Base-by-base conservation (phyloP, 176 grass and related monocot species). In the Otatea glauca region DNA sequence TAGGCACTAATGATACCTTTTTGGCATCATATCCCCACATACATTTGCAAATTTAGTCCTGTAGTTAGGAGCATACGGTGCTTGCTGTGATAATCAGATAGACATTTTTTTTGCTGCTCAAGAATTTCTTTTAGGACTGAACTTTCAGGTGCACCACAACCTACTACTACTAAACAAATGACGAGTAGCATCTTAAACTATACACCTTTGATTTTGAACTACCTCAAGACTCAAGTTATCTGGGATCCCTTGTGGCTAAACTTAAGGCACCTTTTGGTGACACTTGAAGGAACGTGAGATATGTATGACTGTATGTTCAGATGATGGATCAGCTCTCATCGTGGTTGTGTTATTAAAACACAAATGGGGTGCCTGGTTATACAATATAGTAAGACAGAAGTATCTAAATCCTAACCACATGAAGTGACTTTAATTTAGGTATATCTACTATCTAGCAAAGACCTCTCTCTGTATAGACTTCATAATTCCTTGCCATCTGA, bases 231-330 rank as follows among this genome's bases (percentile, higher is more conserved):
- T 7, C 51, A 65, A 34, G 50, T 69, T 51, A 9, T 15, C 21
- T 41, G 29, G 37, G 5, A 62, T 74, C 67, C 20, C 59, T 41
- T 74, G 13, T 84, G 27, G 66, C 15, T 84, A 67, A 79, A 59
- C 48, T 66, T 17, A 35, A 38, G 4, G 18, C 44, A 77, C 38
- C 18, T 81, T 77, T 43, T 1, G 0, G 70, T 25, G n/a, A 14
- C 14, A 59, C 58, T 51, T 29, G 39, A 77, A 47, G 14, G 56
- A 77, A 47, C 27, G 24, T 37, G 23, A 0, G 38, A 32, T 70
- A 51, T 68, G 4, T 15, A 51, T 51, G 49, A 17, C 1, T 51
- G 48, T 50, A 59, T 77, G 15, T 72, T 25, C 6, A 23, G 24
- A 47, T 77, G 43, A 53, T 58, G 72, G 66, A 50, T 50, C 34